These are phyloP conservation scores for Tolypocladium tundrense DNA, from an alignment of 2,329 filamentous ascomycete species.

Conservation along the genomic window DNA sequence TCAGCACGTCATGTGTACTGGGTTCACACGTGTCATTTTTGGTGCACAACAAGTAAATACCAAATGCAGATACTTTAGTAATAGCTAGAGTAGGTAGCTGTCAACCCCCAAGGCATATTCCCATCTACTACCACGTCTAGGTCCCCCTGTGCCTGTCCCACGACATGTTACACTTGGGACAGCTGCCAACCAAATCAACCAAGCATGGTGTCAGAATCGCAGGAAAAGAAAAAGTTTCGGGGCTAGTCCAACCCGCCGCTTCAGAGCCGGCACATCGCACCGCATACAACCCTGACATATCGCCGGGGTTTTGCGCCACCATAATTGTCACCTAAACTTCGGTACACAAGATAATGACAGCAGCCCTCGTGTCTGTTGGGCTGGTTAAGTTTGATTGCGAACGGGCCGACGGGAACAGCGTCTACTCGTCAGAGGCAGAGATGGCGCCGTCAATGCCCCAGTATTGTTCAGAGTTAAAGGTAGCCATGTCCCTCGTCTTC, in stretches of 20 bases:
- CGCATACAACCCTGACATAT: neutral
- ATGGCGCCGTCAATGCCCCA: constrained; percentile 53
- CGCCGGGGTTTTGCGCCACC: neutral
- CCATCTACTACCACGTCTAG: neutral
- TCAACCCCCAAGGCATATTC: neutral
- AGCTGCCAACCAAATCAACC: neutral
- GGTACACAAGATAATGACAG: neutral
- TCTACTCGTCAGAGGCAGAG: constrained; percentile 8
- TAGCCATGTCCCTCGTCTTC: constrained; percentile 55
- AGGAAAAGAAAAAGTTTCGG: neutral
- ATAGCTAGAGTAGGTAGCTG: neutral
- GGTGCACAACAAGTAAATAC: neutral
- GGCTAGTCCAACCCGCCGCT: neutral
- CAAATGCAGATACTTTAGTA: neutral
- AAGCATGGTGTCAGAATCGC: neutral
- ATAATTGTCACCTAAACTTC: neutral
- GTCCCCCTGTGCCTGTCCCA: neutral
- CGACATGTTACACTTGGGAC: neutral
- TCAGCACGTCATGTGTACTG: neutral
- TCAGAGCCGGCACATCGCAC: neutral
- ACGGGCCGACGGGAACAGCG: neutral
- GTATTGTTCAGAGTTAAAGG: constrained; percentile 63
- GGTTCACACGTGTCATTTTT: neutral
- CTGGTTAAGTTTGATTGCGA: neutral
- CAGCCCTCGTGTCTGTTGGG: neutral